Evolutionary conservation across 345 rosid species (phyloP), one percentile per base, ranked within the genome.

Genomic region (Rhodomyrtus tomentosa): DNA sequence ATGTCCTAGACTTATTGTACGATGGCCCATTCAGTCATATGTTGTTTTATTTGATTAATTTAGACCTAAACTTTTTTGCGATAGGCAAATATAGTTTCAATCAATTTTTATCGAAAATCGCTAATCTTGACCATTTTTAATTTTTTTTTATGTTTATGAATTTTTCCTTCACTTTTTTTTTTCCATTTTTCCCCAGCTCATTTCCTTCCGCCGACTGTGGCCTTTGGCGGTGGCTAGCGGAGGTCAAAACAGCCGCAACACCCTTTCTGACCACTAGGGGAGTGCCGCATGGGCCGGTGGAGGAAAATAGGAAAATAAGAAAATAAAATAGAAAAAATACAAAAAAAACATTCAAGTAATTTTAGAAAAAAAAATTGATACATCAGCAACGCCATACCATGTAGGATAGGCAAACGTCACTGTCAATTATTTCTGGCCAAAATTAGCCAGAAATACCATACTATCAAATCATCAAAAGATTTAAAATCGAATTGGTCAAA

Each of bases 371-470:
- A n/a, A n/a, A n/a, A n/a, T n/a, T n/a, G n/a, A n/a, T n/a, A n/a
- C n/a, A n/a, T n/a, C n/a, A n/a, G n/a, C n/a, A n/a, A n/a, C n/a
- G n/a, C n/a, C n/a, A n/a, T n/a, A n/a, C n/a, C n/a, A n/a, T n/a
- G n/a, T n/a, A 8, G 4, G 1, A 36, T n/a, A n/a, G 22, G 1
- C 4, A 0, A 0, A 0, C 1, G 3, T 18, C 0, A n/a, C 7
- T 9, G 2, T 18, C 0, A 2, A 5, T 4, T 1, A 18, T 32
- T 68, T 68, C 8, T 3, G 0, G 5, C 4, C 4, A 27, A 59
- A 27, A 58, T 3, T 29, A 29, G 4, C 18, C 3, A 20, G 11
- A 15, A 58, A 15, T 14, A 27, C 1, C 3, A 59, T 29, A n/a
- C n/a, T n/a, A 0, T 13, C 0, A 59, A 15, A 59, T 59, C 2